Conservation (phyloP, 73 alveolate genomes). For the Uronychia binucleata region DNA sequence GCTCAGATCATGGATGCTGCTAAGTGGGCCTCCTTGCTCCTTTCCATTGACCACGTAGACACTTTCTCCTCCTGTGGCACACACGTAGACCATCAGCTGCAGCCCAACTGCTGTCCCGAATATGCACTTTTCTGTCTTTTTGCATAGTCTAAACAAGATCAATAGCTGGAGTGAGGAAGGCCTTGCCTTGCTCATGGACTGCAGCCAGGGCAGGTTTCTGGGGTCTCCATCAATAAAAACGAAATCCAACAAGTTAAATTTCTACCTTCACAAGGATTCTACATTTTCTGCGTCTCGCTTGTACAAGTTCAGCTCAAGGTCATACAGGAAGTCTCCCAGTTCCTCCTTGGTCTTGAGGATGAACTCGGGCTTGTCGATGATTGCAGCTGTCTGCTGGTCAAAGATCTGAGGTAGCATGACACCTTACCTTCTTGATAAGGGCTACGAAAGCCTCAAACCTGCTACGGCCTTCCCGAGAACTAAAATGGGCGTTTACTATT, state of each 20-base stretch:
- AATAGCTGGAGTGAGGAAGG: background rate
- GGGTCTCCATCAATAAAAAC: slow-evolving; percentile 32
- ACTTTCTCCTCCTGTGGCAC: background rate
- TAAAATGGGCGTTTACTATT: no score
- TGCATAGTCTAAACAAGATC: background rate
- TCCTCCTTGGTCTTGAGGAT: no score
- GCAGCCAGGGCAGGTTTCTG: slow-evolving; percentile 6
- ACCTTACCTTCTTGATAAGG: no score
- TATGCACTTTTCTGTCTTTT: slow-evolving; percentile 7
- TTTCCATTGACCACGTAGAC: slow-evolving; percentile 12
- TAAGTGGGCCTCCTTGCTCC: slow-evolving; percentile 10
- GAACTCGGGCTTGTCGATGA: no score
- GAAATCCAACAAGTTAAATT: background rate
- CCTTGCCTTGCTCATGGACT: background rate
- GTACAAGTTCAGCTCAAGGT: background rate
- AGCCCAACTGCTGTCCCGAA: slow-evolving; percentile 5
- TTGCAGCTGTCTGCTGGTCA: no score
- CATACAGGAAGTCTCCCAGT: background rate
- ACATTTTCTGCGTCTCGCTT: background rate
- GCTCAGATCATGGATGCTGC: background rate
- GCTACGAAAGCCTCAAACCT: no score
- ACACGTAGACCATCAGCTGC: background rate
- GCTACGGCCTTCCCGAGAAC: no score
- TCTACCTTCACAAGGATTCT: background rate
- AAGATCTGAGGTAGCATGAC: no score